Evolutionary conservation across 164 flowering plant genomes (phyloP), one percentile per base, ranked within the genome.

Genomic region (Sedum album): DNA sequence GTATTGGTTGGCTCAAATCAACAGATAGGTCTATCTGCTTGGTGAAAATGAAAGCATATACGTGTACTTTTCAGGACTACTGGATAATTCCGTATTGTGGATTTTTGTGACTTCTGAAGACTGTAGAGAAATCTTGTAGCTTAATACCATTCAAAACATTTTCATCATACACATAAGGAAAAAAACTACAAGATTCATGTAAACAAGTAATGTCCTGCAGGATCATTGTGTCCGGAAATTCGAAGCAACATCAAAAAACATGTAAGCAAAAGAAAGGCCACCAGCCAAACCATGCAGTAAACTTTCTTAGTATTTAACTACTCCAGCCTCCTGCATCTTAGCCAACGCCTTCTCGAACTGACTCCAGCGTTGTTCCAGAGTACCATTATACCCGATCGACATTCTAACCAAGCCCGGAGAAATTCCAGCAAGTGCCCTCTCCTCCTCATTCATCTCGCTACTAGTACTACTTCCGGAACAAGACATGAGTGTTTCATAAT

Each of bases 381-480:
- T 82, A 0, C 98, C 97, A 55, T 71, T 78, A 62, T 87, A 93
- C 4, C 98, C 98, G 6, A 93, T 67, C 0, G 98, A 93, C 97
- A 93, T 89, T 71, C 98, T 79, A 31, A 93, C 84, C 62, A 93
- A 69, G 0, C 98, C 98, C 0, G 98, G 94, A 0, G 97, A 86
- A 13, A 93, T 88, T 0, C 98, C 98, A 0, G 96, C 98, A 23
- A 79, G 49, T 11, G 69, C 78, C 76, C 85, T 81, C 84, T 88
- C 96, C 71, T 85, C 89, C 0, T 63, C 74, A 25, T 71, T 89
- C 87, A 93, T 53, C 74, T 93, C 98, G 39, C 94, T 91, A 62
- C 98, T 93, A 0, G 97, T 93, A 75, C 96, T 91, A 63, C 90
- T 89, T 0, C 97, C 90, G 0, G 98, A 93, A 80, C 97, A 91